Base-by-base conservation (phyloP, 2,329 filamentous ascomycete species). In the Saccharata proteae region DNA sequence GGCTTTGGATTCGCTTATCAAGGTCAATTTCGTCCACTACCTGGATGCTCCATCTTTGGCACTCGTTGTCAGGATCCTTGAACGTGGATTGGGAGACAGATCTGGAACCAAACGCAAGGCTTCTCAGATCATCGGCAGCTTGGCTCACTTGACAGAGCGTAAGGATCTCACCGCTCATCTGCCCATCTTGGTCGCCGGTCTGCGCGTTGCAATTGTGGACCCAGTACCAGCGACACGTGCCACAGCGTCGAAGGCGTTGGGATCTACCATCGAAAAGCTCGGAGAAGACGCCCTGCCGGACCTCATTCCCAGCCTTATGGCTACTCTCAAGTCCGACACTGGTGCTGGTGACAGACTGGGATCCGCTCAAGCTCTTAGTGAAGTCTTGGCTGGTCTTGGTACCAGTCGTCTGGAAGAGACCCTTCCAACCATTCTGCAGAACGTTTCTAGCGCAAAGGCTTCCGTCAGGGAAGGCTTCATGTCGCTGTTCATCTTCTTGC, bases 401-500 rank as follows among this genome's bases (percentile, higher is more conserved):
- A 98, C 90, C 1, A 72, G 80, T 30, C 80, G 90, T 43, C 64
- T 98, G 43, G 90, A 98, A 57, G 92, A 98, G 59, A 96, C 86
- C 4, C 65, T 98, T 26, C 92, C 90, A 22, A 94, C 88, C 9
- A 93, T 98, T 45, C 62, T 98, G 23, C 88, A 96, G 49, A 98
- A 98, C 48, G 88, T 93, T 42, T 77, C 84, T 44, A 96, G 88
- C 47, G 74, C 79, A 43, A 94, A 93, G 58, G 55, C 90, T 12
- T 76, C 85, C 33, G 84, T 98, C 41, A 77, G 90, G 46, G 90
- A 98, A 65, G 90, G 90, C 26, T 98, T 98, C 64, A 98, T 98
- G 90, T 94, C 90, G 6, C 71, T 98, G 23, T 98, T 98, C 61
- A 96, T 98, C 43, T 98, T 94, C 71, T 74, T 98, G 62, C 90